phyloP scores from a whole-genome alignment of 2,329 filamentous ascomycete genomes.

The Fusarium odoratissimum region DNA sequence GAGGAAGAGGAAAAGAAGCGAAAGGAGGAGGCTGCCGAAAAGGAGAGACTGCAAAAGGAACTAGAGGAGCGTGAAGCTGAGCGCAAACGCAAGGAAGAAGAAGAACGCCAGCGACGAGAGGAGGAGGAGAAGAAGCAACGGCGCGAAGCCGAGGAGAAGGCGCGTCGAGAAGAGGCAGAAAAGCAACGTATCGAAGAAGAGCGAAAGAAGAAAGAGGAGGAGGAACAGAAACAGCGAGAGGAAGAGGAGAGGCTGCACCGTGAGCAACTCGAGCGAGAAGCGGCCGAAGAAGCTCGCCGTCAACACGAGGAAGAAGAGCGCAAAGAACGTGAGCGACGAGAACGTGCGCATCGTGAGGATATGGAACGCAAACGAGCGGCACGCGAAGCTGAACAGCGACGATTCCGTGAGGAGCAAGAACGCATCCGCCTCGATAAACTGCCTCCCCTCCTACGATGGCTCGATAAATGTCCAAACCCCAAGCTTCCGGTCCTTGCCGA shows the following conservation, averaged over 20 bases:
- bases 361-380: constrained; percentile 62
- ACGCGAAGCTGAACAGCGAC: constrained; percentile 63
- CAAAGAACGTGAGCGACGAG: constrained; percentile 61
- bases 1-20: constrained; percentile 51
- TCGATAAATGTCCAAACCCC: constrained; percentile 64
- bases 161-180: constrained; percentile 53
- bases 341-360: constrained; percentile 57
- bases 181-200: constrained; percentile 54
- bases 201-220: constrained; percentile 53
- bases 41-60: constrained; percentile 46
- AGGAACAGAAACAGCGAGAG: constrained; percentile 54
- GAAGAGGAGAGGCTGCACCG: constrained; percentile 60
- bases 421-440: constrained; percentile 66
- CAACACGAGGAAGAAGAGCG: constrained; percentile 65
- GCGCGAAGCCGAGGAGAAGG: constrained; percentile 52
- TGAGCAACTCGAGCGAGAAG: constrained; percentile 60
- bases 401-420: constrained; percentile 66
- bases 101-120: constrained; percentile 50
- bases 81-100: constrained; percentile 53
- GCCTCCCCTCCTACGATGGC: constrained; percentile 71
- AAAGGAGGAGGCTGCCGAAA: constrained; percentile 49
- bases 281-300: constrained; percentile 61
- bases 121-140: constrained; percentile 53
- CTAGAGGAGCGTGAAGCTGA: constrained; percentile 51
- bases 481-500: constrained; percentile 62